Base-by-base conservation (phyloP, 2,329 filamentous ascomycete species). In the Penicillium sp. region DNA sequence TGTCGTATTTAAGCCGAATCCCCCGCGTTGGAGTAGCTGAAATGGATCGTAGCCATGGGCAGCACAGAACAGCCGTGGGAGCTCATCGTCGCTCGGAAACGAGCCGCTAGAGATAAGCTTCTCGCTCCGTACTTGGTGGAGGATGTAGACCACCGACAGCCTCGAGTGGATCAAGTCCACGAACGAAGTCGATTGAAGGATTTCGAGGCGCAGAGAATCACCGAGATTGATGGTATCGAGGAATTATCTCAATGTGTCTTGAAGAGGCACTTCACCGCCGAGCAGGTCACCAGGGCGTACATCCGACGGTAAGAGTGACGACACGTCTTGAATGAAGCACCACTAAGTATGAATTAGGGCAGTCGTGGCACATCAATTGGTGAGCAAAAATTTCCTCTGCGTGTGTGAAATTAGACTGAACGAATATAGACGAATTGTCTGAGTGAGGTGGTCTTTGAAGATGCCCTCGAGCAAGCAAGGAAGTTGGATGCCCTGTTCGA, bases 371-470 rank as follows among this genome's bases (percentile, higher is more conserved):
- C 67, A 70, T 51, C 66, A 69, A 38, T 28, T 68, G 44, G 64
- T 65, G 47, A 44, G 53, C 45, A 0, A 16, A 24, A 31, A 28
- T 34, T 9, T 18, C 21, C 12, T 26, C 24, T 6, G 24, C 24
- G 5, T 26, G 24, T 26, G 7, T 26, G 24, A 7, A 26, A 26
- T 26, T 7, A 3, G 21, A 39, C 18, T 4, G 21, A 39, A 39
- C 18, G 18, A 39, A 21, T 12, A 29, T 29, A 73, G 70, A 72
- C 67, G n/a, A 74, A 73, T 42, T 66, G 65, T 16, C 53, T 74
- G 13, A 74, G 70, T 3, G 68, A 72, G 54, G 56, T 73, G 2
- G 43, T 71, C 4, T 74, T 73, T 46, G 62, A 69, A 18, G 65
- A 70, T 33, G 70, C 70, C 9, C 43, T 73, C 36, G 33, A 52